Base-by-base conservation (phyloP, 768 basidiomycete species). In the Postia placenta region DNA sequence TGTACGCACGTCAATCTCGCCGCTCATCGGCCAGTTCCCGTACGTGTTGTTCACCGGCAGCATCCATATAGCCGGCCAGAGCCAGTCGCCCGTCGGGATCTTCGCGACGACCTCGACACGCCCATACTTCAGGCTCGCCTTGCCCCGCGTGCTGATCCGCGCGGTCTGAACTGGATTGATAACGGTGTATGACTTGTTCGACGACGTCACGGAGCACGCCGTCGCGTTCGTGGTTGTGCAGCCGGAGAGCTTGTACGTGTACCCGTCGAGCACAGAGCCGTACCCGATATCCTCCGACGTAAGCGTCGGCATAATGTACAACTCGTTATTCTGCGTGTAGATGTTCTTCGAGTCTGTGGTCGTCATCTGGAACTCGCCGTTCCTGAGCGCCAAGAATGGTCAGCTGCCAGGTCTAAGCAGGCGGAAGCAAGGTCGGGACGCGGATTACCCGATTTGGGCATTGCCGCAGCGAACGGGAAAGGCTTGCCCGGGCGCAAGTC, bases 291-390 rank as follows among this genome's bases (percentile, higher is more conserved):
- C 61, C 57, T 80, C 78, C 35, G 72, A 68, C 5, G 80, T 81
- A 51, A 82, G 70, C 6, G 81, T 82, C 9, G 81, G 68, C 59
- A 78, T 72, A 63, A 83, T 77, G 68, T 78, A 81, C 27, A 83
- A 69, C 48, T 74, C 62, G 7, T 73, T 72, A 61, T 78, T 69
- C 36, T 71, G 60, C 40, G 76, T 63, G 66, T 71, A 77, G 3
- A 70, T 59, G 58, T 76, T 75, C 43, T 65, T 58, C 9, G 51
- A 33, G 5, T 57, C 57, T 15, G 60, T 56, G 5, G 78, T 79
- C 24, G 77, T 73, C 74, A 78, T 78, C 60, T 80, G 70, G 58
- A 81, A 81, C 60, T 78, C 74, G 58, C 74, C 74, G 58, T 77
- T 76, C 4, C 49, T 48, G 45, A 2, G 22, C 12, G 53, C 11